Evolutionary conservation across 257 asterid genomes (phyloP), one percentile per base, ranked within the genome.

Genomic region (Lycium ferocissimum): DNA sequence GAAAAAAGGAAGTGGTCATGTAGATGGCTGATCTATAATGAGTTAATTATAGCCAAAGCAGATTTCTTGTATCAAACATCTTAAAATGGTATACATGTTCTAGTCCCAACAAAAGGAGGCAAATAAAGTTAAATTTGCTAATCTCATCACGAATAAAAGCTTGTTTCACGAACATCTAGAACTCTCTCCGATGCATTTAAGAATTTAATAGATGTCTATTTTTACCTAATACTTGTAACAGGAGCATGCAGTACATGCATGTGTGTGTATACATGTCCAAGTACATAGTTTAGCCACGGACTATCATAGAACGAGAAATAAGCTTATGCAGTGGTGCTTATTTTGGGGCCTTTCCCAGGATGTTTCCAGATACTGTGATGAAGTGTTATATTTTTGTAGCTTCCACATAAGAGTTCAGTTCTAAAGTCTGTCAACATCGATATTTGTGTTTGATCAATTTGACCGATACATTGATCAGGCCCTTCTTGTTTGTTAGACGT

Each of bases 281-380:
- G 15, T 76, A 26, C 18, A 38, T 76, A 76, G 22, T 76, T 51
- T 76, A 51, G 15, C 14, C 82, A 49, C 7, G 82, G 47, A 51
- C 47, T 26, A 26, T 26, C 47, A 13, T 6, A 76, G 47, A 51
- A 76, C 9, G 22, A 51, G 82, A 76, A 53, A 53, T 76, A 76
- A 53, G 49, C 65, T 53, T 53, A 53, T 56, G 61, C 2, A 51
- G 47, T 76, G 61, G 65, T 26, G 61, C 45, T 51, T 26, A 7
- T 14, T 73, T 76, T 76, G 45, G 58, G 47, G n/a, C 62, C 81
- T 13, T 76, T 76, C 63, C 81, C 45, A 51, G 82, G 65, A 76
- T 51, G 63, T 76, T 20, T 14, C 82, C 63, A 26, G 51, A 35
- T 75, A 22, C 13, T 49, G 81, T 35, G 63, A 75, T 22, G 79